phyloP scores from a whole-genome alignment of 768 basidiomycete species.

The Pleurotus ostreatus region DNA sequence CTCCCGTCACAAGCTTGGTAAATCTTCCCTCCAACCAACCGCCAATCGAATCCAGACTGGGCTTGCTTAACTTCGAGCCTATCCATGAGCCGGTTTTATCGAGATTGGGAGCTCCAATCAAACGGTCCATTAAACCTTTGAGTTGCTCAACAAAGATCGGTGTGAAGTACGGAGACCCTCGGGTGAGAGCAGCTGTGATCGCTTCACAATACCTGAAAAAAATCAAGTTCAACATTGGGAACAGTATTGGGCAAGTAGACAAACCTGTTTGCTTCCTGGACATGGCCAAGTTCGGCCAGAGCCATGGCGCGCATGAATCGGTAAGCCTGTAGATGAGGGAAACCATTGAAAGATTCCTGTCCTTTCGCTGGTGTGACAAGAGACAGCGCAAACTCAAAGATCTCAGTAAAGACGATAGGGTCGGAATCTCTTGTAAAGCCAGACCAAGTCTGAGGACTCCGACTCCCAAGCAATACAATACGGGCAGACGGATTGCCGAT shows the following conservation, averaged over 20 bases:
- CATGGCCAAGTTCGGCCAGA: constrained; percentile 80
- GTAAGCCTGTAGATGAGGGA: constrained; percentile 87
- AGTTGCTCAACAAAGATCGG: constrained; percentile 67
- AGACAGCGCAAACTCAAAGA: constrained; percentile 87
- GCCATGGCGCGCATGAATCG: constrained; percentile 72
- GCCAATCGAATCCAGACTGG: constrained; percentile 87
- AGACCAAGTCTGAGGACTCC: constrained; percentile 45
- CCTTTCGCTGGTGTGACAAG: constrained; percentile 72
- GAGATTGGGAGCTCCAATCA: constrained; percentile 64
- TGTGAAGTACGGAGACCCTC: constrained; percentile 65
- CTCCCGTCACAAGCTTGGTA: constrained; percentile 93
- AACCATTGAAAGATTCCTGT: constrained; percentile 78
- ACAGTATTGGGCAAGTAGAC: constrained; percentile 8
- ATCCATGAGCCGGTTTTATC: constrained; percentile 88
- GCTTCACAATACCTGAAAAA: constrained; percentile 85
- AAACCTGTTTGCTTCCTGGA: constrained; percentile 73
- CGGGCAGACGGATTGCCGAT: constrained; percentile 64
- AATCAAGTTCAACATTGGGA: too few relatives aligned
- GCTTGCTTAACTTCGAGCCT: constrained; percentile 78
- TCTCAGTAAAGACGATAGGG: constrained; percentile 81
- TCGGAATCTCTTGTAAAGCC: constrained; percentile 66
- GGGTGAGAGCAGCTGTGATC: constrained; percentile 62
- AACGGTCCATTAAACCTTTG: constrained; percentile 73
- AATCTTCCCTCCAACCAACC: constrained; percentile 90
- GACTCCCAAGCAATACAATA: constrained; percentile 70